Evolutionary conservation across 2,329 filamentous ascomycete species (phyloP).

Genomic region (Xylaria sp.): DNA sequence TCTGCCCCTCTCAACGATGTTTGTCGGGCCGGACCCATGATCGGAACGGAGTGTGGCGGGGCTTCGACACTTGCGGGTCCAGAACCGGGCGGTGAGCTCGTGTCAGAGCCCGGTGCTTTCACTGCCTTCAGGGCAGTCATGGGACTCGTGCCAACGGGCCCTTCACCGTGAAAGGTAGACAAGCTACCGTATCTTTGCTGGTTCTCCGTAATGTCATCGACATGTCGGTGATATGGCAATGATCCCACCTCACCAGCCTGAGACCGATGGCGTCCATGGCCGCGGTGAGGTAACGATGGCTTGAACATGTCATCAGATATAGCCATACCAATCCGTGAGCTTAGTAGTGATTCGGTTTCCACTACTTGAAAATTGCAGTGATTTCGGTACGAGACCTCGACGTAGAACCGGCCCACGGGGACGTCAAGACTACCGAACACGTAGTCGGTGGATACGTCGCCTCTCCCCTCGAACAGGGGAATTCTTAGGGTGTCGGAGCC

Average conservation of each 20-base stretch:
- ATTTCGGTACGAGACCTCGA: slow-evolving; percentile 81
- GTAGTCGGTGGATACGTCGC: slow-evolving; percentile 72
- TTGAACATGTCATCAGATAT: slow-evolving; percentile 86
- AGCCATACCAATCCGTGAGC: slow-evolving; percentile 84
- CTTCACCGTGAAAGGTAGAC: slow-evolving; percentile 86
- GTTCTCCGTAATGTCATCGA: slow-evolving; percentile 56
- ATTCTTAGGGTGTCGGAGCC: slow-evolving; percentile 70
- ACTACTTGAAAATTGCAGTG: slow-evolving; percentile 91
- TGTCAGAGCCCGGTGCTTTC: slow-evolving; percentile 62
- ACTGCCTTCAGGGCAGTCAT: slow-evolving; percentile 80
- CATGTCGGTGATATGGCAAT: slow-evolving; percentile 66
- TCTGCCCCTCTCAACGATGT: slow-evolving; percentile 52
- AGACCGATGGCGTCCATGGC: slow-evolving; percentile 42
- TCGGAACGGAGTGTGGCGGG: slow-evolving; percentile 58
- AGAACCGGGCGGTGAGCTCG: slow-evolving; percentile 61
- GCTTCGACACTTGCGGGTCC: slow-evolving; percentile 49
- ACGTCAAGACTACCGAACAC: slow-evolving; percentile 84
- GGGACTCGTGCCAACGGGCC: slow-evolving; percentile 77
- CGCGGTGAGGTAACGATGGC: slow-evolving; percentile 69
- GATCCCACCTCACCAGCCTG: slow-evolving; percentile 66
- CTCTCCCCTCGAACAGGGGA: slow-evolving; percentile 66
- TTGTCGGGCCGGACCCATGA: slow-evolving; percentile 41
- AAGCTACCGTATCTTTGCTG: slow-evolving; percentile 87
- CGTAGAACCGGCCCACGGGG: slow-evolving; percentile 80
- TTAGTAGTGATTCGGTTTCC: slow-evolving; percentile 86